Conservation (phyloP, 2,329 filamentous ascomycete species). For the Hortaea werneckii region DNA sequence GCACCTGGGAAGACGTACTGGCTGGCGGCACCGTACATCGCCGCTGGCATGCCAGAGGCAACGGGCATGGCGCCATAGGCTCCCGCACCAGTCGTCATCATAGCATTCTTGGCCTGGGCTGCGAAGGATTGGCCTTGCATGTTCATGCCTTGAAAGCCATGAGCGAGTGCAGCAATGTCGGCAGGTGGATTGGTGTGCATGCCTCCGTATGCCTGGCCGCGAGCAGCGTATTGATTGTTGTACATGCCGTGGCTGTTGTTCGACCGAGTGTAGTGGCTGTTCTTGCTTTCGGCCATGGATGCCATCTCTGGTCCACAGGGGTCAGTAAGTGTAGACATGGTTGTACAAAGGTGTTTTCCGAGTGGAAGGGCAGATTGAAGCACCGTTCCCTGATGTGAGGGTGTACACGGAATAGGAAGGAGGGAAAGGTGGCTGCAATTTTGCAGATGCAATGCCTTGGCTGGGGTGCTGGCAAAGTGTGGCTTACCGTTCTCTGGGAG, state of each 20-base stretch:
- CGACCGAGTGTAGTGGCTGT: conserved; percentile 20
- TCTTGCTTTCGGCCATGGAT: conserved; percentile 24
- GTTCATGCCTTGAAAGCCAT: conserved; percentile 32
- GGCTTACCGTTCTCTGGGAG: too few relatives aligned
- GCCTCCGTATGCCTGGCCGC: conserved; percentile 24
- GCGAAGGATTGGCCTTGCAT: conserved; percentile 25
- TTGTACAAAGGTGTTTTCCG: too few relatives aligned
- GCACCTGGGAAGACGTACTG: conserved; percentile 25
- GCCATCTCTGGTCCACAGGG: conserved; percentile 17
- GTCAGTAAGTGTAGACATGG: neutral
- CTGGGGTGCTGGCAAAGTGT: too few relatives aligned
- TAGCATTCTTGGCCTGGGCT: conserved; percentile 25
- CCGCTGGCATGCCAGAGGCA: conserved; percentile 18
- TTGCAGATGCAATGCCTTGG: conserved; percentile 2
- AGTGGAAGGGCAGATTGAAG: too few relatives aligned
- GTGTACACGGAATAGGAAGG: conserved; percentile 12
- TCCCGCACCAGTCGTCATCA: conserved; percentile 19
- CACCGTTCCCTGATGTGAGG: conserved; percentile 4
- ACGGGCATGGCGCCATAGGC: conserved; percentile 20
- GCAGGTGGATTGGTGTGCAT: conserved; percentile 21
- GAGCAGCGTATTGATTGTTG: conserved; percentile 22
- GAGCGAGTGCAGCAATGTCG: conserved; percentile 28
- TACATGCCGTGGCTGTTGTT: conserved; percentile 22
- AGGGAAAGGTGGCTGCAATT: conserved; percentile 7
- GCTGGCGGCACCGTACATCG: conserved; percentile 21